A percentile compares a stretch with the other conserved stretches of the same genome.
Evolutionary conservation across 192 early-diverging fungal species (phyloP).

Genomic region (Allomyces macrogynus): DNA sequence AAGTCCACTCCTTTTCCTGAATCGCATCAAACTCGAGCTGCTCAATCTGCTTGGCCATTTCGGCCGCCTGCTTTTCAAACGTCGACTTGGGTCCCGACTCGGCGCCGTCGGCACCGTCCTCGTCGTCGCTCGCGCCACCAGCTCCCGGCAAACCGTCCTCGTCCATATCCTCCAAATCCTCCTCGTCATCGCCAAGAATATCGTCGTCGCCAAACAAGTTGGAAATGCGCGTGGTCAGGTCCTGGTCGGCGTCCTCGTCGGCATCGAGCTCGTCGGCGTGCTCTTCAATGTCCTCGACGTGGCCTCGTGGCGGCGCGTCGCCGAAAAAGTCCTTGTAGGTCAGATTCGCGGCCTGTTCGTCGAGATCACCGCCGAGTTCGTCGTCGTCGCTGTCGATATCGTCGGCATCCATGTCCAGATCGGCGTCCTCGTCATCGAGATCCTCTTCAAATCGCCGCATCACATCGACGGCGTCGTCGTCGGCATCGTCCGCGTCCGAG

Average conservation of each 20-base stretch:
- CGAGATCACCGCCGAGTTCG: conserved; percentile 18
- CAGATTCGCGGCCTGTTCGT: conserved; percentile 21
- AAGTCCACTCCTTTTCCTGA: conserved; percentile 66
- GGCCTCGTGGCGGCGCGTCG: conserved; percentile 43
- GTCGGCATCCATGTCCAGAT: conserved; percentile 14
- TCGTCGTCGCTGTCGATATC: conserved; percentile 14
- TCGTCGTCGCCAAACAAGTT: conserved; percentile 11
- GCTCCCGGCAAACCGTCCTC: conserved; percentile 15
- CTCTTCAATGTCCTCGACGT: conserved; percentile 36
- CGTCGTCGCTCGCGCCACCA: conserved; percentile 13
- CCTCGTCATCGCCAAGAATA: conserved; percentile 51
- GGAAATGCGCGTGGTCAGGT: conserved; percentile 1
- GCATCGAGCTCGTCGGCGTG: conserved; percentile 26
- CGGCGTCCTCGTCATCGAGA: conserved; percentile 11
- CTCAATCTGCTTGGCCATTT: conserved; percentile 47
- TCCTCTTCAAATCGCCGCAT: conserved; percentile 7
- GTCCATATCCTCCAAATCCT: conserved; percentile 12
- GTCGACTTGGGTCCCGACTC: conserved; percentile 27
- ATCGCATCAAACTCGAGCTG: conserved; percentile 74
- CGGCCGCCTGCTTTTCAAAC: conserved; percentile 59
- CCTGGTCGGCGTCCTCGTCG: conserved; percentile 39
- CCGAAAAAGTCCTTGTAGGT: conserved; percentile 75
- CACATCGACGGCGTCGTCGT: conserved; percentile 8
- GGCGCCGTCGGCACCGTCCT: conserved; percentile 8
- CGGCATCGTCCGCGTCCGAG: conserved; percentile 16